Evolutionary conservation across 2,329 filamentous ascomycete species (phyloP).

Genomic region (Kalmusia sp.): DNA sequence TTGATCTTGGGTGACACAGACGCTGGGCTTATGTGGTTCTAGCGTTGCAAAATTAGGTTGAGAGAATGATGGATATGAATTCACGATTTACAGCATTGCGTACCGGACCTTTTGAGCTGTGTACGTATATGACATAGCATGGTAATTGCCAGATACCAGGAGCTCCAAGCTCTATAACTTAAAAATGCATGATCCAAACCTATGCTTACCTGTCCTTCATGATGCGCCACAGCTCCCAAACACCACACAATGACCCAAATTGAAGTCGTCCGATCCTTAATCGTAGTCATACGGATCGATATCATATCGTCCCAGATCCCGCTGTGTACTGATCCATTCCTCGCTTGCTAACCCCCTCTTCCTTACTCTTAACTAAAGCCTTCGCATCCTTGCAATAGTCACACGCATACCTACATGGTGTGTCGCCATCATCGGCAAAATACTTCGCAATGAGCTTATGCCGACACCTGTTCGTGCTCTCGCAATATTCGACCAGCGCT

Average conservation of each 20-base stretch:
- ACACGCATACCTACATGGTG: slow-evolving; percentile 55
- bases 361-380: slow-evolving; percentile 52
- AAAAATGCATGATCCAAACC: background rate
- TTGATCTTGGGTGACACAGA: too few species aligned
- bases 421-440: slow-evolving; percentile 43
- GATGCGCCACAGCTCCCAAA: background rate
- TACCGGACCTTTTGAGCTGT: background rate
- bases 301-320: slow-evolving; percentile 51
- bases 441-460: slow-evolving; percentile 59
- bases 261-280: background rate
- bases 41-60: background rate
- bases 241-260: background rate
- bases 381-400: slow-evolving; percentile 57
- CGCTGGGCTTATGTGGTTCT: background rate
- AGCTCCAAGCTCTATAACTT: background rate
- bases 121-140: background rate
- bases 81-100: background rate
- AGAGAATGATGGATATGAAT: background rate
- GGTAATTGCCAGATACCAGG: background rate
- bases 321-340: slow-evolving; percentile 58
- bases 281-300: slow-evolving; percentile 47
- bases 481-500: slow-evolving; percentile 79
- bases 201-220: background rate
- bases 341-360: slow-evolving; percentile 54
- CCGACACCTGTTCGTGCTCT: slow-evolving; percentile 74